These are phyloP conservation scores for Ceriops tagal DNA, from an alignment of 345 rosid genomes.

Conservation along the genomic window DNA sequence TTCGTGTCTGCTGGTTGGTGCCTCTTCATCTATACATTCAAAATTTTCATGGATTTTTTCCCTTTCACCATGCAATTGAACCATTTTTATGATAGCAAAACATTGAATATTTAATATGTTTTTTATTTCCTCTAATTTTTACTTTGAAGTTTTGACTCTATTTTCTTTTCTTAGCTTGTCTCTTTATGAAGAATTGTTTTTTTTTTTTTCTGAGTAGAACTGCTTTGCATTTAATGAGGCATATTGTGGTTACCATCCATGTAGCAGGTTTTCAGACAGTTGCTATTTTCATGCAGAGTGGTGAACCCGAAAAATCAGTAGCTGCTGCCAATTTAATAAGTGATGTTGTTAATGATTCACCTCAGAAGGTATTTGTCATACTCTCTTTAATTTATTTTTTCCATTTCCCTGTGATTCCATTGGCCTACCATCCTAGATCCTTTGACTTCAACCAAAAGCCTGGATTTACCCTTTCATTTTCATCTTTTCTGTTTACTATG, in stretches of 20 bases:
- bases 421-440: neutral
- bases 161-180: neutral
- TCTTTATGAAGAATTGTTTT: neutral
- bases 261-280: constrained; percentile 99
- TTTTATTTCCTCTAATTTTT: neutral
- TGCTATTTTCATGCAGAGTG: constrained; percentile 99
- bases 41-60: neutral
- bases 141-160: neutral
- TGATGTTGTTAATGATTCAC: constrained; percentile 61
- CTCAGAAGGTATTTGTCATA: constrained; percentile 53
- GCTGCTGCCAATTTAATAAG: constrained; percentile 36
- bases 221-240: constrained; percentile 67
- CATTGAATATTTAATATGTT: neutral
- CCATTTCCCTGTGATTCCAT: neutral
- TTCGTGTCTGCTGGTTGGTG: neutral
- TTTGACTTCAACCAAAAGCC: too few species aligned
- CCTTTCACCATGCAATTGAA: neutral
- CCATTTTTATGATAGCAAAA: neutral
- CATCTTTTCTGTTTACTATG: too few species aligned
- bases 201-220: constrained; percentile 1
- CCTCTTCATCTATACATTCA: neutral
- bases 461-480: too few species aligned
- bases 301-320: constrained; percentile 51
- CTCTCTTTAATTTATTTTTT: neutral
- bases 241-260: constrained; percentile 72